Percentiles rank a stretch among this genome's conserved stretches.
Evolutionary conservation across 2,329 filamentous ascomycete species (phyloP).

Genomic region (Stagonosporopsis tanaceti): DNA sequence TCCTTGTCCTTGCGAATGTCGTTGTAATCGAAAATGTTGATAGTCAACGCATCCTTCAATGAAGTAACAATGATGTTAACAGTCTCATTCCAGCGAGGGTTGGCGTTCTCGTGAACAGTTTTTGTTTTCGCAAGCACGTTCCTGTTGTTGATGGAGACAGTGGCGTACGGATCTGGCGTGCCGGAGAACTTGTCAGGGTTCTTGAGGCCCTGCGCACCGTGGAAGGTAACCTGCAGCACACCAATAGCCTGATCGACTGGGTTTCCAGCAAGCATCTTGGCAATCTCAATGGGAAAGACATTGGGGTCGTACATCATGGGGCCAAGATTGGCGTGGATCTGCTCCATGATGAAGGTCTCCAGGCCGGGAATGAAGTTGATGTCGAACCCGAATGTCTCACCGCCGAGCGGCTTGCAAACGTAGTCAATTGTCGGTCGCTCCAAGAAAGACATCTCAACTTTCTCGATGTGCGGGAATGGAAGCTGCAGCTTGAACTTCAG

Average conservation of each 20-base stretch:
- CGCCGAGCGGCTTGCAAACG: slow-evolving; percentile 95
- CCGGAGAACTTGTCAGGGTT: slow-evolving; percentile 94
- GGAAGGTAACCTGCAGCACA: slow-evolving; percentile 88
- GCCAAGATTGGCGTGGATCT: slow-evolving; percentile 90
- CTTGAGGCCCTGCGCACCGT: slow-evolving; percentile 91
- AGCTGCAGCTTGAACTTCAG: slow-evolving; percentile 98
- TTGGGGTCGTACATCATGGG: slow-evolving; percentile 99
- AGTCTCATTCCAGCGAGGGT: slow-evolving; percentile 95
- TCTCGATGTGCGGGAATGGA: slow-evolving; percentile 93
- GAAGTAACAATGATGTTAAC: slow-evolving; percentile 94
- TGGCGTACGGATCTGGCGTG: slow-evolving; percentile 88
- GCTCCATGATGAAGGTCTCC: slow-evolving; percentile 91
- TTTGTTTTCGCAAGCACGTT: slow-evolving; percentile 87
- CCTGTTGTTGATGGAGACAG: slow-evolving; percentile 84
- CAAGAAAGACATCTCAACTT: slow-evolving; percentile 93
- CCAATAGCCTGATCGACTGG: slow-evolving; percentile 96
- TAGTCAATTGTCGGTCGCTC: slow-evolving; percentile 92
- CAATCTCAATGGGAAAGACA: slow-evolving; percentile 97
- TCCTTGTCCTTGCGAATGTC: slow-evolving; percentile 97
- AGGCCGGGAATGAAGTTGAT: slow-evolving; percentile 99
- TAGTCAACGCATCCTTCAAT: slow-evolving; percentile 84
- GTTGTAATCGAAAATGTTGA: slow-evolving; percentile 91
- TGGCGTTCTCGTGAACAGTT: slow-evolving; percentile 81
- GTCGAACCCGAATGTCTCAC: slow-evolving; percentile 94
- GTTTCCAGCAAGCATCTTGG: slow-evolving; percentile 95